These are phyloP conservation scores for Xylaria intraflava DNA, from an alignment of 495 filamentous ascomycete species.

Conservation along the genomic window DNA sequence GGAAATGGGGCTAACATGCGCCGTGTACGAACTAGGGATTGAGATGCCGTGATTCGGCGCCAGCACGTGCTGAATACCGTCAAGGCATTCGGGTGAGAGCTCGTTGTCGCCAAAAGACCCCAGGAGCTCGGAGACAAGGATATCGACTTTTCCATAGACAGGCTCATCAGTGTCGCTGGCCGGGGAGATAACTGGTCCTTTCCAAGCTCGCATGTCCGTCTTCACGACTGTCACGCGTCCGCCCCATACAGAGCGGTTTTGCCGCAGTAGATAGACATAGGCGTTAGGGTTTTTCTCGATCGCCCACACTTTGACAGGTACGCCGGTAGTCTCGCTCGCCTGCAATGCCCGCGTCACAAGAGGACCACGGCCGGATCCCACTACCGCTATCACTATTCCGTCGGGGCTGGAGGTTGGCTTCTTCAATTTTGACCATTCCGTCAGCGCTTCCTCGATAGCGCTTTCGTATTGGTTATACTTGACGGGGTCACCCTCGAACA, in stretches of 20 bases:
- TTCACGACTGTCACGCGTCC: slow-evolving; percentile 76
- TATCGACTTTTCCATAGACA: slow-evolving; percentile 67
- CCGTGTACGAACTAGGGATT: slow-evolving; percentile 86
- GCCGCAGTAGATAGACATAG: slow-evolving; percentile 79
- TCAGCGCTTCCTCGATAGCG: slow-evolving; percentile 73
- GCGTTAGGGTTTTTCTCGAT: slow-evolving; percentile 99
- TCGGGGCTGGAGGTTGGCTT: slow-evolving; percentile 65
- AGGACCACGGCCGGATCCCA: slow-evolving; percentile 86
- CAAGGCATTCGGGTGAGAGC: slow-evolving; percentile 82
- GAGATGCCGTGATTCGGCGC: slow-evolving; percentile 72
- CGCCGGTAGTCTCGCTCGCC: slow-evolving; percentile 67
- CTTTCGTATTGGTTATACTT: slow-evolving; percentile 95
- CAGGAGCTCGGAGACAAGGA: slow-evolving; percentile 86
- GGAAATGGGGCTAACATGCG: slow-evolving; percentile 84
- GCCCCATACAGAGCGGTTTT: slow-evolving; percentile 73
- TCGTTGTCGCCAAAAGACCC: slow-evolving; percentile 92
- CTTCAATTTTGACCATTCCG: slow-evolving; percentile 65
- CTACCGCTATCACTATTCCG: slow-evolving; percentile 82
- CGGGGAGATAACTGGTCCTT: slow-evolving; percentile 52
- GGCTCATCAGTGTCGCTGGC: slow-evolving; percentile 11
- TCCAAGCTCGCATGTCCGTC: slow-evolving; percentile 96
- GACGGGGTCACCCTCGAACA: slow-evolving; percentile 96
- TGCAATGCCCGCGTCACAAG: slow-evolving; percentile 77
- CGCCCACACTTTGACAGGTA: slow-evolving; percentile 78
- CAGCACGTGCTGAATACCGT: slow-evolving; percentile 82